These are phyloP conservation scores for Phtheirospermum japonicum DNA, from an alignment of 257 asterid genomes.

Conservation along the genomic window DNA sequence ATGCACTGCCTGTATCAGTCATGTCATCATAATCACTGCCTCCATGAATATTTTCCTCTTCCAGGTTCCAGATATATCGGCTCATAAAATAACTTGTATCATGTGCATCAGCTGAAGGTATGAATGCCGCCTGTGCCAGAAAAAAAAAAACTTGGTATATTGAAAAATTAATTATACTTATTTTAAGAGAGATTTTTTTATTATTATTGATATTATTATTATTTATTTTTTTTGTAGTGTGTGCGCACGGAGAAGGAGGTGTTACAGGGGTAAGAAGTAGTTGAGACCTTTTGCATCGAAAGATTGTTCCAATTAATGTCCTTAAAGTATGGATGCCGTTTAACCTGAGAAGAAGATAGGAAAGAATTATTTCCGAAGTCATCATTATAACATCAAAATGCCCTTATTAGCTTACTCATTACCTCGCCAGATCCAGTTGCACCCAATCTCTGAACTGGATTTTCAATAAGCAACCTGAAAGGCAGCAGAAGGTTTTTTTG, in stretches of 20 bases:
- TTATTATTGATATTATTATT: neutral
- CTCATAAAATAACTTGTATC: constrained; percentile 98
- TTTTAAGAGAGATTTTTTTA: neutral
- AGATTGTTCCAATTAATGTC: constrained; percentile 88
- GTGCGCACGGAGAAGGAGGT: constrained; percentile 9
- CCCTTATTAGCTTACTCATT: constrained; percentile 23
- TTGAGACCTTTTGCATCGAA: constrained; percentile 82
- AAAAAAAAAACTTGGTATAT: constrained; percentile 25
- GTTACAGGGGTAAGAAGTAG: constrained; percentile 14
- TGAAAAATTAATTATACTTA: constrained; percentile 18
- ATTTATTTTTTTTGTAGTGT: neutral
- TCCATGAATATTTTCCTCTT: constrained; percentile 68
- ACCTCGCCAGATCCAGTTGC: constrained; percentile 91
- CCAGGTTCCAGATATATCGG: constrained; percentile 92
- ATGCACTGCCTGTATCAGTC: constrained; percentile 66
- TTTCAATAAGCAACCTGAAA: constrained; percentile 76
- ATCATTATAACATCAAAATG: constrained; percentile 16
- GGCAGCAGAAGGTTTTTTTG: constrained; percentile 25
- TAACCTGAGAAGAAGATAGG: constrained; percentile 55
- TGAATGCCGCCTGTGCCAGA: constrained; percentile 75
- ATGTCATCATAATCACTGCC: constrained; percentile 76
- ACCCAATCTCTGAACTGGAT: constrained; percentile 90
- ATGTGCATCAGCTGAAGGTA: constrained; percentile 77
- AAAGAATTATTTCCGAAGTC: constrained; percentile 13
- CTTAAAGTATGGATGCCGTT: constrained; percentile 67